Evolutionary conservation across 169 alveolate genomes (phyloP), one percentile per base, ranked within the genome.

Genomic region (Plasmodium adleri): DNA sequence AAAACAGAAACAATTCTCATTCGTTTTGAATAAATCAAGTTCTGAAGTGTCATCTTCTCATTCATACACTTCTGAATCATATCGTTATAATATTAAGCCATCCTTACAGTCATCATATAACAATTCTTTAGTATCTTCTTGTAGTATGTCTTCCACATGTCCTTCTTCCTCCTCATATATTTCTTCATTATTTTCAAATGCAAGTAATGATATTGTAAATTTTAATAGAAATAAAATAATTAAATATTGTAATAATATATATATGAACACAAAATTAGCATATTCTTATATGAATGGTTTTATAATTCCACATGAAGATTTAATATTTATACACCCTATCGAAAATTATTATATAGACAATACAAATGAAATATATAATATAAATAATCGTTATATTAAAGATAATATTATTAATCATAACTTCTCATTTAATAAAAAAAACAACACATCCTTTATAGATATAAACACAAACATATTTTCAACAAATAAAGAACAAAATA

Each of bases 261-360:
- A 83, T 28, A 70, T 83, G 85, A 83, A 83, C 49, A 83, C 20
- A 26, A 67, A 45, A 15, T 50, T 83, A 15, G 50, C 91, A 32
- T 83, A 54, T 24, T 83, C 91, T 28, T 83, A 83, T 43, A 28
- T 83, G 24, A 68, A 83, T 63, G 70, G 91, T 54, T 83, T 83
- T 50, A 83, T 83, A 54, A 83, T 83, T 54, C 83, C 91, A 0
- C 83, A 54, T 60, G 91, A 83, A 58, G 67, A 83, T 17, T 45
- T 83, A 56, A 83, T 67, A 32, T 83, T 83, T 72, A n/a, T 83
- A 20, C 83, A 58, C 17, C 91, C 13, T 13, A 83, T 83, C 22
- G 54, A 60, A 60, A 83, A 68, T 49, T 72, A 56, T 56, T 83
- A 83, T 68, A 12, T 56, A 2, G 15, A 22, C 10, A 47, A 50